Base-by-base conservation (phyloP, 345 rosid species). In the Pseudoturritis turrita region DNA sequence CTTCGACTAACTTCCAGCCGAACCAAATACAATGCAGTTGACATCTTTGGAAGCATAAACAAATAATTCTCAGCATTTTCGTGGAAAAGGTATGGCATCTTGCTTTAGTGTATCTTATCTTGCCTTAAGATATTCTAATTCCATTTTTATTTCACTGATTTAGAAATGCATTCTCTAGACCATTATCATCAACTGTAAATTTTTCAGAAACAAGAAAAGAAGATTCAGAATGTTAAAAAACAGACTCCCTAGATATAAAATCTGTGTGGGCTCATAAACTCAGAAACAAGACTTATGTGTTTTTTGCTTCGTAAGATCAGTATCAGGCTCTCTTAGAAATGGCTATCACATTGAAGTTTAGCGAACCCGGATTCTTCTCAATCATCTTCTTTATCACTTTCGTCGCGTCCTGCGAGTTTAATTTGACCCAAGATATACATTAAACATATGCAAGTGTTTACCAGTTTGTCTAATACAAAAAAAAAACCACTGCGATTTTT, bases 271-370 rank as follows among this genome's bases (percentile, higher is more conserved):
- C 45, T 47, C 46, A 74, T 37, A 67, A 59, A 67, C 62, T 59
- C 62, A 67, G 17, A 50, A 74, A 73, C 52, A 57, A 39, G 67
- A 57, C 35, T 47, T 14, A n/a, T 31, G 57, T 13, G 26, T 37
- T 28, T 13, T 47, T 37, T 29, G 66, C 10, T 56, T 19, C 18
- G 3, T 56, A 26, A 36, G 12, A 57, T n/a, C 11, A 60, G 18
- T 31, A 77, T 50, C 74, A 52, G 21, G 69, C 6, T 53, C 76
- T 86, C 75, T 80, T 88, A 0, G 87, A 81, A 65, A 95, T 50
- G 14, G 96, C 88, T 60, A 91, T 95, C 29, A 88, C 96, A 57
- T 89, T 91, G 80, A 95, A 91, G 84, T 87, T 91, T 66, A 77
- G 86, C 0, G 96, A 91, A 3, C 72, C 81, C 0, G 96, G 96